Percentiles rank a stretch among this genome's conserved stretches.
Conservation (phyloP, 2,329 filamentous ascomycete species). For the Fusarium subglutinans region DNA sequence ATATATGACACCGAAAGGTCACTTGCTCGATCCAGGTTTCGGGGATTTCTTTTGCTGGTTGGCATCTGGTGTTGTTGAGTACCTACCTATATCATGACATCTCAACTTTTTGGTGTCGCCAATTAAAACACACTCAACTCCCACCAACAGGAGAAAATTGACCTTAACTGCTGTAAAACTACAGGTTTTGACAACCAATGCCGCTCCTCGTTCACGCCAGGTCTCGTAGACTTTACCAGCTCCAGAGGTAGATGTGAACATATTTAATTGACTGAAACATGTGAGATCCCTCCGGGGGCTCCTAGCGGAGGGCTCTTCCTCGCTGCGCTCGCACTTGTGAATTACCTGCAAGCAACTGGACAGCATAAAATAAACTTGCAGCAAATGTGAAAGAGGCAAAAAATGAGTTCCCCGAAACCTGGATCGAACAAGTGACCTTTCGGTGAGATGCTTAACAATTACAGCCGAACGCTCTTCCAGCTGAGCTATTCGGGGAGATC, state of each 20-base stretch:
- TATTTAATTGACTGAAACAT: not conserved
- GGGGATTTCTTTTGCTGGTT: constrained; percentile 34
- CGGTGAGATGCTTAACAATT: constrained; percentile 31
- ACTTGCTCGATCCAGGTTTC: constrained; percentile 42
- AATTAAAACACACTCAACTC: too few relatives aligned
- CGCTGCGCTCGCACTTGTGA: not conserved
- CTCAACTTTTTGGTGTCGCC: not conserved
- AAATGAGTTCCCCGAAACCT: constrained; percentile 41
- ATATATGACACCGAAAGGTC: constrained; percentile 35
- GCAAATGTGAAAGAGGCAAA: not conserved
- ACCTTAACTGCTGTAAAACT: too few relatives aligned
- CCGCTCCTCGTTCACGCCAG: too few relatives aligned
- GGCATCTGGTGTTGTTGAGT: not conserved
- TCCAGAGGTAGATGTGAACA: too few relatives aligned
- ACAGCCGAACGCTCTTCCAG: constrained; percentile 44
- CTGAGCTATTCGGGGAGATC: constrained; percentile 37
- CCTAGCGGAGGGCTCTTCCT: not conserved
- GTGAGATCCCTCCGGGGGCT: not conserved
- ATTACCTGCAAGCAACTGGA: not conserved
- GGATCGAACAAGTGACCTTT: constrained; percentile 44
- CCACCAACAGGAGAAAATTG: not conserved
- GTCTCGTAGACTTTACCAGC: too few relatives aligned
- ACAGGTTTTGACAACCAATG: too few relatives aligned
- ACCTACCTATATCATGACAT: not conserved
- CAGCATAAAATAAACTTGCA: not conserved